Evolutionary conservation across 768 basidiomycete genomes (phyloP), one percentile per base, ranked within the genome.

Genomic region (Hysterangium stoloniferum): DNA sequence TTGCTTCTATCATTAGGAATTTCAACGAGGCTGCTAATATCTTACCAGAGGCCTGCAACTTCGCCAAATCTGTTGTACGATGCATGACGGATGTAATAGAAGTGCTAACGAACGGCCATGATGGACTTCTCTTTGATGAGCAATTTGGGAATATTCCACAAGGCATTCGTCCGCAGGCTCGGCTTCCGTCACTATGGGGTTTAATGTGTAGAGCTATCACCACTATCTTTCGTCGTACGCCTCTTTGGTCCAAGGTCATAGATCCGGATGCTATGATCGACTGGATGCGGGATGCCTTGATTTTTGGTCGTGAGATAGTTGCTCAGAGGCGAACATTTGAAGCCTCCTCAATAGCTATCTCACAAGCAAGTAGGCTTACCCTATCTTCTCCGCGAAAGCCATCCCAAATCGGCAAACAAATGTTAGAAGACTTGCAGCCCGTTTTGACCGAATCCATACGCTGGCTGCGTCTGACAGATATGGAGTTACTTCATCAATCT

Each of bases 251-350:
- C 0, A 64, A 70, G 6, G 84, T 75, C 62, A 88, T 88, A 64
- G 83, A 86, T 48, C 81, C 79, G 58, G 77, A 82, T 24, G 81
- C 82, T 50, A 96, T 99, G 94, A 76, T 86, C 12, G 77, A 82
- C 28, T 99, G 96, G 96, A 98, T 99, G 96, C 80, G 94, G 49
- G 96, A 98, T 62, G 96, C 94, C 2, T 73, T 98, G 45, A 93
- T 98, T 56, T 92, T 96, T 59, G 93, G 85, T 7, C 70, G 86
- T 57, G 87, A 94, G 59, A 76, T 96, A 71, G 67, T 96, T 41
- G 84, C 80, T 2, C 82, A 91, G 56, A 79, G 91, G 66, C 71
- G 80, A 36, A 77, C 84, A 9, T 80, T 99, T 54, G 92, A 95
- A 64, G 72, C 71, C 24, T 84, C 84, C 8, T 74, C 78, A 3